These are phyloP conservation scores for Coniochaeta prunicola DNA, from an alignment of 2,329 filamentous ascomycete species.

Conservation along the genomic window DNA sequence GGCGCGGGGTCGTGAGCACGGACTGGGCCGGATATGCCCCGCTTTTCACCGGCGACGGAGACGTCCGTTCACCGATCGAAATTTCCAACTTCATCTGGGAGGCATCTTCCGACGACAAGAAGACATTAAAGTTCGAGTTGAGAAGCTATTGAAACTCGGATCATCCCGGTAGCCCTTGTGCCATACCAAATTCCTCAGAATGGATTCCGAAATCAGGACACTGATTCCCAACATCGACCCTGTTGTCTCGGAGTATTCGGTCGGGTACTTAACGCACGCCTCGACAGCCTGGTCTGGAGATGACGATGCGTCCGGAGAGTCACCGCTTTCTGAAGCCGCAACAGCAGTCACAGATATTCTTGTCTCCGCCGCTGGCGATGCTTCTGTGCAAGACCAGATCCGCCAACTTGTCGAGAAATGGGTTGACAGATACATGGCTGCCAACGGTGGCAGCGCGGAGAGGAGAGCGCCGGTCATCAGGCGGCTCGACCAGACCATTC, in stretches of 20 bases:
- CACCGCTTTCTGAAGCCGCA: constrained; percentile 79
- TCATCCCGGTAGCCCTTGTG: neutral
- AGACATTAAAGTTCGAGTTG: neutral
- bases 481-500: constrained; percentile 87
- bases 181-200: constrained; percentile 28
- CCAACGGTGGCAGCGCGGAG: constrained; percentile 59
- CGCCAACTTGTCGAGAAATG: constrained; percentile 82
- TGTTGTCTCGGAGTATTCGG: constrained; percentile 84
- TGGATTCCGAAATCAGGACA: constrained; percentile 83
- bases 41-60: neutral
- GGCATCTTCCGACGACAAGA: neutral
- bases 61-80: neutral
- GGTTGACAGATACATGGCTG: constrained; percentile 71
- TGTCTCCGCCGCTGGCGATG: constrained; percentile 84
- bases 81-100: neutral
- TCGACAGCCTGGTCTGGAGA: constrained; percentile 73
- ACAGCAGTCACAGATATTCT: constrained; percentile 79
- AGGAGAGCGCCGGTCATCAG: constrained; percentile 70
- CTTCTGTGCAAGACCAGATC: constrained; percentile 70
- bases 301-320: constrained; percentile 59
- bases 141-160: neutral
- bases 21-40: neutral
- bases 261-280: constrained; percentile 90
- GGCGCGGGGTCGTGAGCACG: neutral
- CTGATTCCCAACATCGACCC: constrained; percentile 83